phyloP scores from a whole-genome alignment of 208 protist genomes.

The Endotrypanum monterogeii region DNA sequence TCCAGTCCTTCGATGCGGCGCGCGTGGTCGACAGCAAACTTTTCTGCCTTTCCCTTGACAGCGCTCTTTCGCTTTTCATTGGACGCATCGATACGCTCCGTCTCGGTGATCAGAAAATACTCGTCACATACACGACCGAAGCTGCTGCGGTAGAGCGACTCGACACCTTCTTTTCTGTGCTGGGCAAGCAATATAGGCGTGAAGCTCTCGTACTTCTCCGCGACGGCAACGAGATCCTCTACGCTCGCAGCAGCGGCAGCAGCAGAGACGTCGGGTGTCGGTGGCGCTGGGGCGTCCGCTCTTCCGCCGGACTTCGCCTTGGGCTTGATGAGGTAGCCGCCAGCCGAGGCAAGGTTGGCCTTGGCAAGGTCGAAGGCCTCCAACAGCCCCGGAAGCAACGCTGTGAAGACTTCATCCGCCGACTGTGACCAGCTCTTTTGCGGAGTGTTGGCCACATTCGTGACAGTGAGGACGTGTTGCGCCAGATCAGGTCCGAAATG shows the following conservation, averaged over 20 bases:
- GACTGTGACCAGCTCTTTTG: slow-evolving; percentile 35
- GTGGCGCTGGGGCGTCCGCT: not conserved
- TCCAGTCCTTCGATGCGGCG: slow-evolving; percentile 85
- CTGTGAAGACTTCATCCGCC: slow-evolving; percentile 40
- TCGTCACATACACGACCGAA: slow-evolving; percentile 94
- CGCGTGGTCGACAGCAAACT: slow-evolving; percentile 88
- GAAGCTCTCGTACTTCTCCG: slow-evolving; percentile 90
- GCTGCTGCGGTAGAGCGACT: slow-evolving; percentile 41
- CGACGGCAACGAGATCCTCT: slow-evolving; percentile 20
- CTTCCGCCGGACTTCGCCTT: slow-evolving; percentile 10
- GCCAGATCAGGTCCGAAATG: slow-evolving; percentile 79
- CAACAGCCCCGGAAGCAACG: slow-evolving; percentile 54
- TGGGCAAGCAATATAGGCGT: slow-evolving; percentile 88
- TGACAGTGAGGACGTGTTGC: slow-evolving; percentile 68
- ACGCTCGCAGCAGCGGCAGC: slow-evolving; percentile 5
- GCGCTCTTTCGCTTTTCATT: slow-evolving; percentile 76
- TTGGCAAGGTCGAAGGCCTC: slow-evolving; percentile 53
- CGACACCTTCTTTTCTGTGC: slow-evolving; percentile 55
- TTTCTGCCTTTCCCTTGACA: slow-evolving; percentile 90
- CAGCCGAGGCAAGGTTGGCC: slow-evolving; percentile 36
- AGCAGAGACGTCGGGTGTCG: not conserved
- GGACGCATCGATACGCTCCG: slow-evolving; percentile 81
- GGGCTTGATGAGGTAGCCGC: slow-evolving; percentile 65
- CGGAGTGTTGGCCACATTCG: slow-evolving; percentile 35
- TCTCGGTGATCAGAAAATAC: slow-evolving; percentile 94